Evolutionary conservation across 805 yeast genomes (phyloP), one percentile per base, ranked within the genome.

Genomic region (Lipomyces yamanashiensis): DNA sequence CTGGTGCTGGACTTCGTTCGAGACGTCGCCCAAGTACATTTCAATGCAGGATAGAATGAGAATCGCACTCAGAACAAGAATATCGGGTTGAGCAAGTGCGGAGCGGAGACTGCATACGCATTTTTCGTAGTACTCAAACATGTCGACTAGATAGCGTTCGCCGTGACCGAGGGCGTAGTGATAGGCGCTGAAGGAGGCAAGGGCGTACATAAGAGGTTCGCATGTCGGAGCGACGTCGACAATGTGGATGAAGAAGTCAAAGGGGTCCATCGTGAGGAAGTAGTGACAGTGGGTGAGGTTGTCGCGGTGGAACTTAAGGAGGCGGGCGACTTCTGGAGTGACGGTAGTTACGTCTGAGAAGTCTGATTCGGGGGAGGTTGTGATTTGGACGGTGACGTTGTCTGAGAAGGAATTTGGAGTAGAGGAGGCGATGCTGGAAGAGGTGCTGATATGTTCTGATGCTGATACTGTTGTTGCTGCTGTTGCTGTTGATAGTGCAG

Each of bases 151-250:
- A 67, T 74, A 82, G 61, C 85, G 74, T 67, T 82, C 86, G 7
- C 85, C 86, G 62, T 83, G 85, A 68, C 85, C 78, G 58, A 80
- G 76, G 50, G 81, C 64, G 61, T 80, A 73, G 66, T 82, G 84
- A 15, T 64, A 64, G 10, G 66, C 40, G 23, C 63, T 45, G 47
- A 64, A 64, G 19, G 68, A 54, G 9, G 68, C 68, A 36, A 64
- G 37, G 6, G 68, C 66, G 48, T 62, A 64, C 68, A 57, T 58
- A 17, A 64, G 59, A 41, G 66, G 40, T 7, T 52, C 54, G 34
- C 56, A 58, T 5, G 59, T 37, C 17, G 47, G 54, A 0, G 59
- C 40, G 40, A 19, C 50, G 39, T 37, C 34, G 47, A 54, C 45
- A 2, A 64, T 19, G 17, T 50, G 21, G 50, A 59, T 50, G 39